Base-by-base conservation (phyloP, 805 yeast genomes). In the Grigorovia humatica region DNA sequence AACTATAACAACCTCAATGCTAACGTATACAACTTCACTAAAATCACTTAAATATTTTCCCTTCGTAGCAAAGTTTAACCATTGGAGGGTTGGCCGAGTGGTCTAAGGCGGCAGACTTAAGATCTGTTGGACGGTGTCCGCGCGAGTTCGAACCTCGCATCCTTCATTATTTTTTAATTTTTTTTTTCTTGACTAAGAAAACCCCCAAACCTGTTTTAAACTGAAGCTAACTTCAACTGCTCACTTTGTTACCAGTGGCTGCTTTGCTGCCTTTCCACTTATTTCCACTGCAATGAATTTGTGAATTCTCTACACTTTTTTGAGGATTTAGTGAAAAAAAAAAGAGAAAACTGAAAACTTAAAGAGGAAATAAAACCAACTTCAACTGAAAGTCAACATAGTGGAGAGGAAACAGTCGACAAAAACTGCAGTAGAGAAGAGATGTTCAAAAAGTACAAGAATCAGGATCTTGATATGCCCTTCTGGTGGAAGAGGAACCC, bases 401-500 rank as follows among this genome's bases (percentile, higher is more conserved):
- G n/a, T n/a, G 8, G 15, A 15, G 13, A 38, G 42, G n/a, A 2
- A 8, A 38, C 17, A 12, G 18, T 15, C 5, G 42, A 4, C 17
- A 23, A 17, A 40, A 40, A 46, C 18, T 15, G 41, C 9, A 35
- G 43, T 15, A 13, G 29, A 20, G 18, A 23, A 7, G 44, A 9
- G 43, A 63, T 62, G 65, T 62, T 62, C 46, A 63, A 62, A 54
- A 62, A 63, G 48, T 61, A 62, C 53, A 61, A 60, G 52, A 62
- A 59, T 44, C 65, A 63, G 47, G 66, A 62, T 45, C 47, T 63
- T 46, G 66, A 59, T 49, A 88, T 90, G 96, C 85, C 96, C 12
- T 91, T 91, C 62, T 73, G 93, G 59, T 91, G 93, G 76, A 86
- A 88, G 57, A 77, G 96, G 62, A 87, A 83, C 63, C 96, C 95